Conservation (phyloP, 192 early-diverging fungal species). For the Backusella liffmaniae region DNA sequence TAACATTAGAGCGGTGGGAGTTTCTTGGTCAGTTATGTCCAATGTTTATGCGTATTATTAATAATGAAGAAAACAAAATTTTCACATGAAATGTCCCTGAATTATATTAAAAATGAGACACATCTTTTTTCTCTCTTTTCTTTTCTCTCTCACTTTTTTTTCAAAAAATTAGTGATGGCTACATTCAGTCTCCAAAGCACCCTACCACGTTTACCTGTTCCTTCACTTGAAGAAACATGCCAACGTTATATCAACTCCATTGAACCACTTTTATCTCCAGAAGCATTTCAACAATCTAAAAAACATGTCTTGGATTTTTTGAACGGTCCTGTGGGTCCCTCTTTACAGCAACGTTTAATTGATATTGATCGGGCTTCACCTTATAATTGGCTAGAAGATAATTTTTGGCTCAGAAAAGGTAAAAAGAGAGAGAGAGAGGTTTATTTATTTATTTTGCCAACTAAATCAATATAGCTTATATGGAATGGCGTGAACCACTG, state of each 20-base stretch:
- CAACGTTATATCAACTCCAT: slow-evolving; percentile 57
- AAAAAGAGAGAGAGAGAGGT: neutral
- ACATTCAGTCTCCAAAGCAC: slow-evolving; percentile 47
- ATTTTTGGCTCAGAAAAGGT: slow-evolving; percentile 60
- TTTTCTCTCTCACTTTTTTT: neutral
- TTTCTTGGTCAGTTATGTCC: neutral
- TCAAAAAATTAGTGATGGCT: neutral
- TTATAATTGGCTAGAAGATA: slow-evolving; percentile 67
- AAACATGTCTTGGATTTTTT: slow-evolving; percentile 48
- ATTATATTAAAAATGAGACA: neutral
- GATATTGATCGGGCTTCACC: slow-evolving; percentile 58
- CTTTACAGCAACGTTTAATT: slow-evolving; percentile 63
- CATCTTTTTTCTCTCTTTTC: neutral
- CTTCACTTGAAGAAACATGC: slow-evolving; percentile 56
- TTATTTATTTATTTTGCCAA: too few relatives aligned
- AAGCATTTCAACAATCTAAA: slow-evolving; percentile 45
- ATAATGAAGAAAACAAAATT: neutral
- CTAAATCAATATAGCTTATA: slow-evolving; percentile 56
- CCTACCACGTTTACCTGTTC: slow-evolving; percentile 64
- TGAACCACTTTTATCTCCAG: slow-evolving; percentile 49
- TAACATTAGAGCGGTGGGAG: neutral
- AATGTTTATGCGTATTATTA: neutral
- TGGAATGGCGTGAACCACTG: slow-evolving; percentile 77
- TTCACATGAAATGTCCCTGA: neutral
- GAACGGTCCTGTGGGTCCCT: slow-evolving; percentile 22